Evolutionary conservation across 2,329 filamentous ascomycete genomes (phyloP).

Genomic region (Trichocomaceae sp.): DNA sequence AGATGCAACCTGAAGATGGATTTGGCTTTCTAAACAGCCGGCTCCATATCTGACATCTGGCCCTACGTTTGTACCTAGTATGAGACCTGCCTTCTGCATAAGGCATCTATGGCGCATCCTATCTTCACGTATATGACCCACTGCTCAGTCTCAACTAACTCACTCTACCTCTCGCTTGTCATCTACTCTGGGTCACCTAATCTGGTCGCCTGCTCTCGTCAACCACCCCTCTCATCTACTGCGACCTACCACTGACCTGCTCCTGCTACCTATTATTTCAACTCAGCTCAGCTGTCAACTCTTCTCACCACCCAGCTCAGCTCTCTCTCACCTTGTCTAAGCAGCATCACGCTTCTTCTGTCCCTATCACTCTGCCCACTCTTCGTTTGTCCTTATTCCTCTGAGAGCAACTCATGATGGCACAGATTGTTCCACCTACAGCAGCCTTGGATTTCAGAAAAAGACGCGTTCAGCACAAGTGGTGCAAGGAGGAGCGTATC

Average conservation of each 20-base stretch:
- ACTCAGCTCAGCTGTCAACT: background rate
- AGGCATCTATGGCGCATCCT: background rate
- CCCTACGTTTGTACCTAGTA: background rate
- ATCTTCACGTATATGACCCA: background rate
- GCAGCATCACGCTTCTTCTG: background rate
- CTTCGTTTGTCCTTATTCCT: background rate
- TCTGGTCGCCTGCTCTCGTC: background rate
- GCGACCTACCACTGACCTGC: no score
- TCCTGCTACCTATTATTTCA: no score
- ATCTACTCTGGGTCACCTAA: no score
- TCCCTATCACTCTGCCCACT: no score
- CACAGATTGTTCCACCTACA: background rate
- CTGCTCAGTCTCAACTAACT: background rate
- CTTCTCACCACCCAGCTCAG: background rate
- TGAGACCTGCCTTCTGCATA: background rate
- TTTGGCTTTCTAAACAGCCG: no score
- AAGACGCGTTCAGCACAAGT: slow-evolving; percentile 12
- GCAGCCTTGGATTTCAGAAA: background rate
- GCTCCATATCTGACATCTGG: no score
- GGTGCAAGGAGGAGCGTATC: slow-evolving; percentile 16
- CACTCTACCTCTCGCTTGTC: background rate
- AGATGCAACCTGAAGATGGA: no score
- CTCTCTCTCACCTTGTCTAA: no score
- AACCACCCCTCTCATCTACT: no score
- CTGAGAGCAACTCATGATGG: background rate